Base-by-base conservation (phyloP, 805 yeast genomes). In the Millerago galiae region DNA sequence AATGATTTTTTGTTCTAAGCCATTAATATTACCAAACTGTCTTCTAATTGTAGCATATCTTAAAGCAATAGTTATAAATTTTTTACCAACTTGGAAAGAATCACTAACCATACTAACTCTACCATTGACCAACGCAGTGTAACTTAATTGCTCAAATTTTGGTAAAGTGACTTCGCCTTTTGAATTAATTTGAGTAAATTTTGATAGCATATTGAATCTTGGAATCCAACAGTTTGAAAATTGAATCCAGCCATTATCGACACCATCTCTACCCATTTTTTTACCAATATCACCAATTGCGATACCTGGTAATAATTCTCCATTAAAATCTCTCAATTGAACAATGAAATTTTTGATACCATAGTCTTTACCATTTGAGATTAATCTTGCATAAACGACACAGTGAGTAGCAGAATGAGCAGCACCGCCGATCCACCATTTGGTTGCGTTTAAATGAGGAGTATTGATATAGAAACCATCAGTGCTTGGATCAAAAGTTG, bases 401-500 rank as follows among this genome's bases (percentile, higher is more conserved):
- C 86, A 70, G 66, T 90, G 96, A 27, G 90, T 87, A 8, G 96
- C 88, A 17, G 95, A 81, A 63, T 87, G 95, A 9, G 96, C 96
- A 34, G 96, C 96, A 56, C 97, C 97, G 35, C 97, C 97, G 54
- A 89, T 89, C 97, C 97, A 89, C 96, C 97, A 89, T 64, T 89
- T 89, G 25, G 96, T 89, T 33, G 97, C 96, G 33, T 93, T 90
- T 44, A 85, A 62, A 58, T 89, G 85, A 2, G 97, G 97, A 13
- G 97, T 89, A 59, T 85, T 75, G 52, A 89, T 79, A 42, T 74
- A 59, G 55, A 89, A 85, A 51, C 79, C 78, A 54, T 86, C 86
- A 16, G 72, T 72, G 10, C 64, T 65, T n/a, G 65, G 64, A 59
- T 86, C 81, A 59, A 74, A 90, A 21, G 82, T 80, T 13, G 96